A percentile compares a stretch with the other conserved stretches of the same genome.
Conservation (phyloP, 2,329 filamentous ascomycete genomes). For the Aspergillus sp. region DNA sequence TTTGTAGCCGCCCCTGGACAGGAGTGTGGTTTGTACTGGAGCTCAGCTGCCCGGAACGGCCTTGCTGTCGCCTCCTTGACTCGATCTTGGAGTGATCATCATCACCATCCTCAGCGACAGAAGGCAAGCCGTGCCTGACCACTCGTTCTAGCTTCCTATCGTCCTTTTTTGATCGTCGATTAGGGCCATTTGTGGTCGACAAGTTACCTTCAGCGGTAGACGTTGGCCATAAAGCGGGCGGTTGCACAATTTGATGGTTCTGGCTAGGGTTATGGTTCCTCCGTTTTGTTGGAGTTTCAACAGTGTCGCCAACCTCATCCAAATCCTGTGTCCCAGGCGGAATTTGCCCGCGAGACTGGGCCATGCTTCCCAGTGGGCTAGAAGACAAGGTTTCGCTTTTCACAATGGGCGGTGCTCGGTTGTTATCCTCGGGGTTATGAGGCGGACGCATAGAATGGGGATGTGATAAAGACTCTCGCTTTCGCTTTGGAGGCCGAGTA, state of each 20-base stretch:
- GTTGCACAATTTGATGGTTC: constrained; percentile 1
- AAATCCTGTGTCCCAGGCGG: constrained; percentile 52
- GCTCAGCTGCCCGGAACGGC: background rate
- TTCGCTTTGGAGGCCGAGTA: constrained; percentile 15
- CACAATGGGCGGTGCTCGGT: constrained; percentile 15
- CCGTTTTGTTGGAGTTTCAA: constrained; percentile 34
- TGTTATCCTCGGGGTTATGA: constrained; percentile 3
- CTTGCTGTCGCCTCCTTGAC: constrained; percentile 1
- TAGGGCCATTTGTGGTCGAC: constrained; percentile 1
- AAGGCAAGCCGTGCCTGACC: constrained; percentile 30
- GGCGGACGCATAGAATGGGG: background rate
- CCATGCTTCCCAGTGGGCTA: constrained; percentile 16
- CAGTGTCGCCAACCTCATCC: constrained; percentile 38
- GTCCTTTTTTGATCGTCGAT: constrained; percentile 14
- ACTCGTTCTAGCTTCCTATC: constrained; percentile 24
- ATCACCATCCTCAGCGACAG: constrained; percentile 44
- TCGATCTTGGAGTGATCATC: constrained; percentile 7
- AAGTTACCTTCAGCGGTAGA: constrained; percentile 15
- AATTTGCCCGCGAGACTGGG: constrained; percentile 9
- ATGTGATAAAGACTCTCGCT: constrained; percentile 4
- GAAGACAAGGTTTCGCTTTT: constrained; percentile 30
- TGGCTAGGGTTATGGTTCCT: constrained; percentile 4
- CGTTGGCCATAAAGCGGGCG: too few relatives aligned
- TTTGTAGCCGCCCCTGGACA: constrained; percentile 18
- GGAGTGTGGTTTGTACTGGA: constrained; percentile 1